These are phyloP conservation scores for Nothophytophthora sp. DNA, from an alignment of 352 stramenopile species.

Conservation along the genomic window DNA sequence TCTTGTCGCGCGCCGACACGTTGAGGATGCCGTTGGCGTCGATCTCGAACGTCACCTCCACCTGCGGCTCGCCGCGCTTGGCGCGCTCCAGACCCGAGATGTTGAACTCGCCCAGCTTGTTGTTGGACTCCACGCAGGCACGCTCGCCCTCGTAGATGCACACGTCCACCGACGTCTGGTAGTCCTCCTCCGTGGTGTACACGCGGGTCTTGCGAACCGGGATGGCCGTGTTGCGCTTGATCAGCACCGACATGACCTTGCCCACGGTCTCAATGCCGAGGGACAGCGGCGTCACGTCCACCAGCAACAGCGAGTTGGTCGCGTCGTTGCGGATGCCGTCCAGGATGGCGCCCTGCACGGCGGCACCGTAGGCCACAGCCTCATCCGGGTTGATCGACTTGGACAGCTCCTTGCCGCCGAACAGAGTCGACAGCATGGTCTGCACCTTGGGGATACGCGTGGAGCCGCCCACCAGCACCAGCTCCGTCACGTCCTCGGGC, in stretches of 20 bases:
- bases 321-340: slow-evolving; percentile 72
- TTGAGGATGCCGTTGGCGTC: slow-evolving; percentile 94
- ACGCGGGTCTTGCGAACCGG: slow-evolving; percentile 82
- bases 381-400: slow-evolving; percentile 83
- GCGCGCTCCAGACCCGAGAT: slow-evolving; percentile 89
- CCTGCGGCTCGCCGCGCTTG: slow-evolving; percentile 89
- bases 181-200: slow-evolving; percentile 73
- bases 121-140: slow-evolving; percentile 89
- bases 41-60: slow-evolving; percentile 91
- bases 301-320: slow-evolving; percentile 85
- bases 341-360: slow-evolving; percentile 65
- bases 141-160: slow-evolving; percentile 91
- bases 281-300: slow-evolving; percentile 91
- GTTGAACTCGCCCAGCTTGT: slow-evolving; percentile 93
- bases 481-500: slow-evolving; percentile 56
- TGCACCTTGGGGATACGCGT: slow-evolving; percentile 70
- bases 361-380: slow-evolving; percentile 78
- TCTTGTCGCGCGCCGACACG: slow-evolving; percentile 89
- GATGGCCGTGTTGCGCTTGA: slow-evolving; percentile 89
- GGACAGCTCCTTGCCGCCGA: slow-evolving; percentile 64
- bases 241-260: slow-evolving; percentile 90
- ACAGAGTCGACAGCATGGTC: slow-evolving; percentile 54
- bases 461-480: slow-evolving; percentile 60
- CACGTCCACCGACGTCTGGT: slow-evolving; percentile 87
- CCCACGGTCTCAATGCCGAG: slow-evolving; percentile 89